Evolutionary conservation across 495 filamentous ascomycete genomes (phyloP), one percentile per base, ranked within the genome.

Genomic region (Penicillium herquei): DNA sequence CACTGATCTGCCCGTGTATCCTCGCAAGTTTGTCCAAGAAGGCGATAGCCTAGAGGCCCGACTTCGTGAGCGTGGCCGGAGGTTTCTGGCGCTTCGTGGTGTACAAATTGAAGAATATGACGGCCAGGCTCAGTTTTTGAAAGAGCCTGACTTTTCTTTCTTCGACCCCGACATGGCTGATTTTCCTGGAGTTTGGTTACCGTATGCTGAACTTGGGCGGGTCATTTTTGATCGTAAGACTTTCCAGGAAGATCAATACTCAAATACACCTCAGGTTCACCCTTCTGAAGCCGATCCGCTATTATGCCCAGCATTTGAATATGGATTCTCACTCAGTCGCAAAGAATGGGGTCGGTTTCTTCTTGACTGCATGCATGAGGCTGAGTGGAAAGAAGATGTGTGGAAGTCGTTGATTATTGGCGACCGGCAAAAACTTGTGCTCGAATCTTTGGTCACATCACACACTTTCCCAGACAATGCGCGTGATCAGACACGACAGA

Each of bases 181-280:
- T 6, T 52, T 40, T 18, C 39, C 37, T 3, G 50, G 21, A 7
- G 50, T 52, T 31, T 52, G 50, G 50, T n/a, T 52, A 17, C 51
- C 51, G 7, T 54, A 45, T 44, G 45, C 40, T 14, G 51, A 46
- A 32, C 32, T 44, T 6, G 51, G 51, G 16, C 13, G 51, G 26
- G 41, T 54, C 6, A 44, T 54, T 4, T n/a, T 54, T 8, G 51
- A 54, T 31, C 39, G 51, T 11, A 43, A 54, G 16, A 44, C 41
- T 0, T 54, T 45, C 16, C 51, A 54, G 9, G 40, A 54, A 14
- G 51, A 37, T 16, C 46, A 49, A 18, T 33, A n/a, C 26, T 47
- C 46, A 9, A 49, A 35, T 49, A 16, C 7, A 33, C 26, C 12
- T 5, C 33, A 16, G 30, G 11, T 9, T 3, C 11, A 26, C 16